These are phyloP conservation scores for Fusarium austroafricanum DNA, from an alignment of 2,329 filamentous ascomycete species.

Conservation along the genomic window DNA sequence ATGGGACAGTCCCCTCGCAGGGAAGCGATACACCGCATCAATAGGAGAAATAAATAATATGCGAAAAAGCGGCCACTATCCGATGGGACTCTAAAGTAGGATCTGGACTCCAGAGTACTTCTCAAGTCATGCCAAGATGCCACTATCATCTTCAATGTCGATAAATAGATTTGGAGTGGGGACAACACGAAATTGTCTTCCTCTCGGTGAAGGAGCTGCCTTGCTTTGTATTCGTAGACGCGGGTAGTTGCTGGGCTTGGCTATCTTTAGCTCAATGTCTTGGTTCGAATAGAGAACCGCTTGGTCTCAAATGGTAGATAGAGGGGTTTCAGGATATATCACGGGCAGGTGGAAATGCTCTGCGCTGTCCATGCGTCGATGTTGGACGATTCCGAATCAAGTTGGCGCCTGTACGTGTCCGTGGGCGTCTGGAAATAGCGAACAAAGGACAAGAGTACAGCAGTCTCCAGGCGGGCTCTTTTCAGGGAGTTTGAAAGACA, in stretches of 20 bases:
- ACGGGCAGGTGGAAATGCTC: constrained; percentile 1
- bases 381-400: constrained; percentile 25
- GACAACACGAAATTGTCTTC: constrained; percentile 11
- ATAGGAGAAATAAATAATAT: constrained; percentile 4
- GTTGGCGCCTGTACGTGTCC: constrained; percentile 2
- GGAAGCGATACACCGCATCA: constrained; percentile 23
- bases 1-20: constrained; percentile 4
- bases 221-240: constrained; percentile 4
- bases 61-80: constrained; percentile 18
- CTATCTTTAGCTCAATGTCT: constrained; percentile 29
- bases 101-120: not conserved
- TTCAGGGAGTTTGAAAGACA: not conserved
- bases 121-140: constrained; percentile 22
- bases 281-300: constrained; percentile 7
- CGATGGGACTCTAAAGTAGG: constrained; percentile 9
- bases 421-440: not conserved
- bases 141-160: constrained; percentile 28
- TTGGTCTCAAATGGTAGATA: constrained; percentile 9
- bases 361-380: constrained; percentile 13
- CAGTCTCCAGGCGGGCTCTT: not conserved
- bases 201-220: constrained; percentile 3
- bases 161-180: constrained; percentile 27
- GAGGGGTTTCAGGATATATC: constrained; percentile 32
- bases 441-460: not conserved
- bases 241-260: constrained; percentile 15